A percentile compares a stretch with the other conserved stretches of the same genome.
Conservation (phyloP, 352 stramenopile species). For the Thraustochytrium striatum region DNA sequence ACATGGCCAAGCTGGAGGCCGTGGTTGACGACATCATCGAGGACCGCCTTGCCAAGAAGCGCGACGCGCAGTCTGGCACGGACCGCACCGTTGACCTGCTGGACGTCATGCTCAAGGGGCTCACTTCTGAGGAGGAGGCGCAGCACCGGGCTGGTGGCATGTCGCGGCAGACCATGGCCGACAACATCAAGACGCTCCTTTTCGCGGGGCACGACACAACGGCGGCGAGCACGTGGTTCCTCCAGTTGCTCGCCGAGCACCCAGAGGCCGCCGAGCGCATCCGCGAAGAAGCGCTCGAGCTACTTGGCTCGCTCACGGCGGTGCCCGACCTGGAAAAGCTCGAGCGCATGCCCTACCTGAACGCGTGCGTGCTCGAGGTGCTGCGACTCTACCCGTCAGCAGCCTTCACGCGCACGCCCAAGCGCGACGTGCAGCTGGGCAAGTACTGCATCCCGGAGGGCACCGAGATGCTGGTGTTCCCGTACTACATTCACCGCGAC, state of each 20-base stretch:
- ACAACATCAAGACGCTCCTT: slow-evolving; percentile 47
- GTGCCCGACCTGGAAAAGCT: background rate
- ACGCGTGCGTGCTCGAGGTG: slow-evolving; percentile 27
- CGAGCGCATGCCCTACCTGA: slow-evolving; percentile 10
- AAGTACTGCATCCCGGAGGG: slow-evolving; percentile 41
- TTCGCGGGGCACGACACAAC: slow-evolving; percentile 47
- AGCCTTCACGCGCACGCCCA: slow-evolving; percentile 2
- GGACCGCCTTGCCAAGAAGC: too few relatives aligned
- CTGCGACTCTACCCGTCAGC: slow-evolving; percentile 34
- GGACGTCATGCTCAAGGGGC: slow-evolving; percentile 29
- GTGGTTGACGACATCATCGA: background rate
- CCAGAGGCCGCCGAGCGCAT: background rate
- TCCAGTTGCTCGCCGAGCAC: too few relatives aligned
- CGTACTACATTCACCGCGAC: slow-evolving; percentile 33
- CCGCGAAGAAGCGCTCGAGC: background rate
- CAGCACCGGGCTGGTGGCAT: background rate
- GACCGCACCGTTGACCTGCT: too few relatives aligned
- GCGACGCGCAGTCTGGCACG: too few relatives aligned
- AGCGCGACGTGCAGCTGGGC: slow-evolving; percentile 1
- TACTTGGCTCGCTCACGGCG: background rate
- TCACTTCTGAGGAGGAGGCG: background rate
- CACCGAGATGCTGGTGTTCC: slow-evolving; percentile 38
- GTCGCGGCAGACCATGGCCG: background rate
- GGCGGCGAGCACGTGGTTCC: too few relatives aligned
- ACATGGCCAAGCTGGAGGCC: background rate